Conservation (phyloP, 768 basidiomycete genomes). For the Lactifluus volemus region DNA sequence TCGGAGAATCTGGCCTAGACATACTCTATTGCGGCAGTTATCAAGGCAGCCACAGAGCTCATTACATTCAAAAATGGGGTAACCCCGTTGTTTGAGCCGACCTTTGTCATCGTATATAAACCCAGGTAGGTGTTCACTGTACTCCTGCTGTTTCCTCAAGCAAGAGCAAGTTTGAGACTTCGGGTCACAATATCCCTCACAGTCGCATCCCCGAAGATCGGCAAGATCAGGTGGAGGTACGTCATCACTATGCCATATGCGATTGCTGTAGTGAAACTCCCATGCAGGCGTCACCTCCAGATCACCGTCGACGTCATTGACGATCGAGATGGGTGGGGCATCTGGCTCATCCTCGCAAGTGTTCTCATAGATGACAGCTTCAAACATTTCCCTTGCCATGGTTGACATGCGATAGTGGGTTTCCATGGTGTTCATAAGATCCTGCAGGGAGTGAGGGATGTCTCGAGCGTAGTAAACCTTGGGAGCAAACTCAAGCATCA, state of each 20-base stretch:
- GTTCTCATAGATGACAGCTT: conserved; percentile 55
- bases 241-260: conserved; percentile 62
- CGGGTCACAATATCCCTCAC: conserved; percentile 68
- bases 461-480: conserved; percentile 34
- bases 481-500: conserved; percentile 18
- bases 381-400: conserved; percentile 47
- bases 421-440: conserved; percentile 51
- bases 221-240: conserved; percentile 58
- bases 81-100: conserved; percentile 34
- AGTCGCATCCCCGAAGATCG: conserved; percentile 59
- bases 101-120: conserved; percentile 67
- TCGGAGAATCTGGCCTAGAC: conserved; percentile 20
- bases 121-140: conserved; percentile 36
- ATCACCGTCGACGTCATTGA: conserved; percentile 53
- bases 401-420: conserved; percentile 32
- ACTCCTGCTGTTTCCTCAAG: conserved; percentile 43
- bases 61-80: conserved; percentile 84
- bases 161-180: conserved; percentile 68
- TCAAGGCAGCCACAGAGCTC: conserved; percentile 72
- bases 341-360: conserved; percentile 58
- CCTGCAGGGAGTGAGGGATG: conserved; percentile 56
- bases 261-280: conserved; percentile 85
- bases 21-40: conserved; percentile 73
- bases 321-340: conserved; percentile 58
- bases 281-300: conserved; percentile 61